Evolutionary conservation across 139 green algal genomes (phyloP), one percentile per base, ranked within the genome.

Genomic region (Chlorella sp.): DNA sequence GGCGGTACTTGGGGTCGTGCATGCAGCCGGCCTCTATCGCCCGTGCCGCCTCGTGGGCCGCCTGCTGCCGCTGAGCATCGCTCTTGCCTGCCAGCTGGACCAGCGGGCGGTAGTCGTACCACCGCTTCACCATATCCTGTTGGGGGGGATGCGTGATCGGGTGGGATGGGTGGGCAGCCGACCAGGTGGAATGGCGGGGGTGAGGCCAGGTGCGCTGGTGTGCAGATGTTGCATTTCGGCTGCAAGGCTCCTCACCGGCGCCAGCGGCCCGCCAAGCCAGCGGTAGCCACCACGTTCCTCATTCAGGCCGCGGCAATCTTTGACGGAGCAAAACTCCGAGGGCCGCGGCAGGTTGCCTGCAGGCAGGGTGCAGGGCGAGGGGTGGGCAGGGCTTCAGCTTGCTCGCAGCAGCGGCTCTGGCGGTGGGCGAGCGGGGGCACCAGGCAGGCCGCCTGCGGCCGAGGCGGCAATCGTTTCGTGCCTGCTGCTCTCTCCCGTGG

Each of bases 211-310:
- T 11, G 8, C 13, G 43, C 43, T 1, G 30, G 44, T 40, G 46
- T 11, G 32, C 46, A 40, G 34, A 38, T 43, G 46, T n/a, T 40
- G 30, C 41, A 56, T n/a, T 26, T 30, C 69, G 17, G 16, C n/a
- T 11, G 1, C 65, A 73, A 11, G 30, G 13, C 30, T 28, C 0
- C 76, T 9, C 30, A 73, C 77, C 77, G 44, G 17, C 24, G 41
- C 7, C 38, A 83, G 30, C 48, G 77, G 77, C 56, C 41, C 41
- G 26, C 77, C 77, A 60, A 83, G 77, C 77, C 77, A 83, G 2
- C 60, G 56, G 58, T 34, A 83, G 43, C 60, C 77, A 19, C 34
- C 77, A 8, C 4, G 14, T 0, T 82, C 38, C 20, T 74, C 30
- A 34, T 73, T 4, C 8, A 83, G 60, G 22, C 32, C 40, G 1